phyloP scores from a whole-genome alignment of 2,329 filamentous ascomycete species.

The Anthostomella pinea region DNA sequence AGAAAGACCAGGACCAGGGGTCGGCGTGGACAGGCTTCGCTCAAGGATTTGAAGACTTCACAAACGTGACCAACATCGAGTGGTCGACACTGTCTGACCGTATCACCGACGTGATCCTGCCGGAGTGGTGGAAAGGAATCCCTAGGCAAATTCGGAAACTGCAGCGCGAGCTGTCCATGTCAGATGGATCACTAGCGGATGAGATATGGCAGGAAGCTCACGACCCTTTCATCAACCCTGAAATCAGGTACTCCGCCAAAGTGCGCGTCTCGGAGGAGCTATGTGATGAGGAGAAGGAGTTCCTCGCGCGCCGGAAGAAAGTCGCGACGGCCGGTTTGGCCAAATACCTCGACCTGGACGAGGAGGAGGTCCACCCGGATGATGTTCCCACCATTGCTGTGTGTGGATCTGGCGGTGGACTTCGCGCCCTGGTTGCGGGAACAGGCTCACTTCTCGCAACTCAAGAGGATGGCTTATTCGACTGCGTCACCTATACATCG shows the following conservation, averaged over 20 bases:
- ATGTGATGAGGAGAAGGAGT: constrained; percentile 79
- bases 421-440: constrained; percentile 86
- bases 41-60: constrained; percentile 50
- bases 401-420: constrained; percentile 88
- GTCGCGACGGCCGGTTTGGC: constrained; percentile 73
- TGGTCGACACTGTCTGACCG: constrained; percentile 54
- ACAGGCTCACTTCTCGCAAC: constrained; percentile 83
- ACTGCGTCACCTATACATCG: constrained; percentile 91
- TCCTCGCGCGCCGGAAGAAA: constrained; percentile 64
- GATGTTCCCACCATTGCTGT: constrained; percentile 92
- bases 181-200: constrained; percentile 82
- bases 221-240: constrained; percentile 78
- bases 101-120: constrained; percentile 70
- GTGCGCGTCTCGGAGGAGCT: constrained; percentile 81
- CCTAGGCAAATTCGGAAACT: constrained; percentile 79
- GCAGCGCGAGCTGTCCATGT: constrained; percentile 82
- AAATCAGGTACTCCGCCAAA: constrained; percentile 76
- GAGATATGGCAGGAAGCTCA: constrained; percentile 93
- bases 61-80: constrained; percentile 52
- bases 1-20: constrained; percentile 14
- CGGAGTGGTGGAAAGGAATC: constrained; percentile 75
- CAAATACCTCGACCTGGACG: constrained; percentile 74
- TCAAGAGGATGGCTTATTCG: constrained; percentile 83
- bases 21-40: constrained; percentile 49
- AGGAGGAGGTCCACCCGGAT: constrained; percentile 81